Conservation (phyloP, 208 protist genomes). For the Wallacemonas sp. region DNA sequence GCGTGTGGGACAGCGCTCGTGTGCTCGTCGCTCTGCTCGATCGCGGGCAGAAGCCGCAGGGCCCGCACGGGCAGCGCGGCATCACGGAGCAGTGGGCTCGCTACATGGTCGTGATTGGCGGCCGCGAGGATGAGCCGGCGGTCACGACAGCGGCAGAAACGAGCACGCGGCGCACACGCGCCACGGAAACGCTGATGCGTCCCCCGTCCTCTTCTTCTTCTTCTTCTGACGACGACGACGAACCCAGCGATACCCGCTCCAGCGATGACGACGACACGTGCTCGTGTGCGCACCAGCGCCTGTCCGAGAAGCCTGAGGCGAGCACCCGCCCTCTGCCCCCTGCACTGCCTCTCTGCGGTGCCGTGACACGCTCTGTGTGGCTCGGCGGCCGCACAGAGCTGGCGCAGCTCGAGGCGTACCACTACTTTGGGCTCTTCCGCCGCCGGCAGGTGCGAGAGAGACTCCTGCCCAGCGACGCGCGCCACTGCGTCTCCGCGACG, state of each 20-base stretch:
- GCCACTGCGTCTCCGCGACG: background rate
- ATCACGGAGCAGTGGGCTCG: slow-evolving; percentile 28
- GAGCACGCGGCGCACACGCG: too few species aligned
- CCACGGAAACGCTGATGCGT: background rate
- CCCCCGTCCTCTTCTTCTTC: too few species aligned
- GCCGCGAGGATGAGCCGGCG: slow-evolving; percentile 9
- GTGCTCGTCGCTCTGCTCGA: slow-evolving; percentile 1
- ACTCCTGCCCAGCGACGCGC: background rate
- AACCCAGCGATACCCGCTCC: background rate
- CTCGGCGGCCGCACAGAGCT: slow-evolving; percentile 27
- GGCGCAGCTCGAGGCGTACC: slow-evolving; percentile 4
- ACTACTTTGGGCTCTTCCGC: slow-evolving; percentile 10
- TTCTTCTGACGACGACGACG: too few species aligned
- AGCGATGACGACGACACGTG: background rate
- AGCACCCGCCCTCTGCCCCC: too few species aligned
- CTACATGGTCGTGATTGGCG: slow-evolving; percentile 32
- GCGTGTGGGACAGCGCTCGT: slow-evolving; percentile 14
- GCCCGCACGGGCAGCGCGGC: background rate
- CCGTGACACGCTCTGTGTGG: slow-evolving; percentile 29
- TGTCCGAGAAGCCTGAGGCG: too few species aligned
- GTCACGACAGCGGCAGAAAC: too few species aligned
- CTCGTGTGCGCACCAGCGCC: too few species aligned
- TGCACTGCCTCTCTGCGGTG: slow-evolving; percentile 26
- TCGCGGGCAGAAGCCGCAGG: background rate
- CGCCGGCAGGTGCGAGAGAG: slow-evolving; percentile 3